Percentiles rank a stretch among this genome's conserved stretches.
Conservation (phyloP, 2,329 filamentous ascomycete genomes). For the Xylaria sp. region DNA sequence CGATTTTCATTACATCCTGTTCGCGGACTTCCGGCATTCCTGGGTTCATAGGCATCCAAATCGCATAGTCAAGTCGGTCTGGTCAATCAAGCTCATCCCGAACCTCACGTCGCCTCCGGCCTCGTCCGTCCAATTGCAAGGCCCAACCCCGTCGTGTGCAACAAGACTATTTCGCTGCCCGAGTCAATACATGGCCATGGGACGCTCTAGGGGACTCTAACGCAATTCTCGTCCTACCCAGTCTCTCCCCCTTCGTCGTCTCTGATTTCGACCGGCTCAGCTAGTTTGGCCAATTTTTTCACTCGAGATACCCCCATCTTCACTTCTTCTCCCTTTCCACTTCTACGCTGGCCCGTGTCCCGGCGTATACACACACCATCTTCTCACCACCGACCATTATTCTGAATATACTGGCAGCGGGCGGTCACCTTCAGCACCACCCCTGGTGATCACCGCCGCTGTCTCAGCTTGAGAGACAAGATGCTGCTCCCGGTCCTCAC, state of each 20-base stretch:
- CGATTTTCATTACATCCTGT: too few relatives aligned
- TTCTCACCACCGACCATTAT: neutral
- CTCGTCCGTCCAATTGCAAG: constrained; percentile 1
- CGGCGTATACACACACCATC: neutral
- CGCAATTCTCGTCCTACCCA: constrained; percentile 16
- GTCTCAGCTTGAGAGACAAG: constrained; percentile 10
- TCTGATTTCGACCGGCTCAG: constrained; percentile 22
- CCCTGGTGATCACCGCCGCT: neutral
- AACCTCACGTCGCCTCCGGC: constrained; percentile 8
- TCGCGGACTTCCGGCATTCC: neutral
- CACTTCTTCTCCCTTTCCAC: constrained; percentile 8
- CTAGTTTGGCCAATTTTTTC: constrained; percentile 28
- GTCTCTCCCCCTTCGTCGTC: constrained; percentile 15
- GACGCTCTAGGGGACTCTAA: constrained; percentile 16
- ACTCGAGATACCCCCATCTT: constrained; percentile 27
- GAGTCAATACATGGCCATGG: constrained; percentile 16
- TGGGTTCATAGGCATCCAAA: too few relatives aligned
- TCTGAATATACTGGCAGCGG: neutral
- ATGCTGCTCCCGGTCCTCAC: constrained; percentile 23
- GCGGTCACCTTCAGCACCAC: neutral
- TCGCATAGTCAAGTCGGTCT: neutral
- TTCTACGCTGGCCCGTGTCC: neutral
- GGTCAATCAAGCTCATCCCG: constrained; percentile 2
- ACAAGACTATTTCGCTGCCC: constrained; percentile 10
- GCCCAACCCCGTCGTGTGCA: neutral